Percentiles rank a stretch among this genome's conserved stretches.
Conservation (phyloP, 352 stramenopile genomes). For the Thalassiosira sp. region DNA sequence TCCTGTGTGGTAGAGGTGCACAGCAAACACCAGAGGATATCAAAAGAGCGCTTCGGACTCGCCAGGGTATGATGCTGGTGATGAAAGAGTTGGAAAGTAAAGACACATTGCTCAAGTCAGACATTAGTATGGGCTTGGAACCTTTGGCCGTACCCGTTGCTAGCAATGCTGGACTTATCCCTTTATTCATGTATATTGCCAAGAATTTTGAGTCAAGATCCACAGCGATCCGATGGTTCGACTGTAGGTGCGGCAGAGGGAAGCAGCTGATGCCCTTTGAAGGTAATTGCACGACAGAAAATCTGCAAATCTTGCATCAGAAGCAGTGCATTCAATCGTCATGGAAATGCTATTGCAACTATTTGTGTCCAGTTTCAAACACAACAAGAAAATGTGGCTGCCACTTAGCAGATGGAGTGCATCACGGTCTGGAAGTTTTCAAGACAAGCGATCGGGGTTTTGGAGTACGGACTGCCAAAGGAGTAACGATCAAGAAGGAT, state of each 20-base stretch:
- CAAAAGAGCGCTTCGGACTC: neutral
- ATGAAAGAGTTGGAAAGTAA: neutral
- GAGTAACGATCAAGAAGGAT: conserved; percentile 10
- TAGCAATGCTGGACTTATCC: neutral
- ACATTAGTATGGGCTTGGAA: conserved; percentile 12
- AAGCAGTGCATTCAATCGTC: conserved; percentile 3
- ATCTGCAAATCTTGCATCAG: conserved; percentile 4
- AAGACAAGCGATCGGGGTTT: conserved; percentile 6
- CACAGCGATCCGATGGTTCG: conserved; percentile 12
- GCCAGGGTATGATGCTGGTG: conserved; percentile 7
- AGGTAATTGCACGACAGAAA: conserved; percentile 5
- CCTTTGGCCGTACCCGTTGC: neutral
- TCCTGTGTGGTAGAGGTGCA: neutral
- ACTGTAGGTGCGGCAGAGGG: conserved; percentile 3
- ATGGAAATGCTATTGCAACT: conserved; percentile 6
- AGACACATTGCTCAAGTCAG: neutral
- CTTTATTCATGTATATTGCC: conserved; percentile 3
- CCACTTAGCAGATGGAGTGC: conserved; percentile 1
- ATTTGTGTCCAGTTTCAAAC: neutral
- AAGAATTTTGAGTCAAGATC: conserved; percentile 13
- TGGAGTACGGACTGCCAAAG: conserved; percentile 11
- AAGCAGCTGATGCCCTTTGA: neutral
- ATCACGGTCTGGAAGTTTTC: conserved; percentile 5
- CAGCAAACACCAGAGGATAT: neutral
- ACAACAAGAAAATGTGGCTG: neutral